A percentile compares a stretch with the other conserved stretches of the same genome.
These are phyloP conservation scores for Suillus sp. DNA, from an alignment of 768 basidiomycete genomes.

Conservation along the genomic window DNA sequence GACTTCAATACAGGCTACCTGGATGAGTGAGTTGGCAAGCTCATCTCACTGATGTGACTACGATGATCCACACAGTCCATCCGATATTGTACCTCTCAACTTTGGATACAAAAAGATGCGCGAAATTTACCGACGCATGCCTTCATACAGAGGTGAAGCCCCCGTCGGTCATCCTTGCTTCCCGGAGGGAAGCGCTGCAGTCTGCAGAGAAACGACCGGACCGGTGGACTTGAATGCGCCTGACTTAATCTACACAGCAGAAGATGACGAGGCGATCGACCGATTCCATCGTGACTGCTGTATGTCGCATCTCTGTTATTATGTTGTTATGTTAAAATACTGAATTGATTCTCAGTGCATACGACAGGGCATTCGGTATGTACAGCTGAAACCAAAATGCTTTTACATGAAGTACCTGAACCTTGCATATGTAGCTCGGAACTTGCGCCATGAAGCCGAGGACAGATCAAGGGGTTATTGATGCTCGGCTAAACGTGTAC, in stretches of 20 bases:
- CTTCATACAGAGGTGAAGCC: neutral
- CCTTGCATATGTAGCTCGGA: neutral
- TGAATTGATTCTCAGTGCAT: neutral
- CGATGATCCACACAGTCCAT: neutral
- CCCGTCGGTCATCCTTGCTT: neutral
- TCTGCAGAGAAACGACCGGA: neutral
- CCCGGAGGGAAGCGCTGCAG: neutral
- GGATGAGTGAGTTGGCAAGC: neutral
- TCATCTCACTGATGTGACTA: neutral
- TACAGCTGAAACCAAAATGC: neutral
- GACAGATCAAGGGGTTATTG: neutral
- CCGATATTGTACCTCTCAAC: neutral
- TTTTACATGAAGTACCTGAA: neutral
- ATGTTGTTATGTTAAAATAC: neutral
- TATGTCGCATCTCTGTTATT: neutral
- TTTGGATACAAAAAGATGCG: neutral
- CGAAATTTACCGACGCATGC: neutral
- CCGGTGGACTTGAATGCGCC: neutral
- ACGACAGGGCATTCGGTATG: neutral
- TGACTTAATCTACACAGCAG: neutral
- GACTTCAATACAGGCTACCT: neutral
- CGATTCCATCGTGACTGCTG: neutral
- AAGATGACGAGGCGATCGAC: neutral
- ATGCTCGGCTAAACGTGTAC: neutral
- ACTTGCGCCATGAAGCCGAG: neutral